These are phyloP conservation scores for Solanum stenotomum DNA, from an alignment of 257 asterid species.

Conservation along the genomic window DNA sequence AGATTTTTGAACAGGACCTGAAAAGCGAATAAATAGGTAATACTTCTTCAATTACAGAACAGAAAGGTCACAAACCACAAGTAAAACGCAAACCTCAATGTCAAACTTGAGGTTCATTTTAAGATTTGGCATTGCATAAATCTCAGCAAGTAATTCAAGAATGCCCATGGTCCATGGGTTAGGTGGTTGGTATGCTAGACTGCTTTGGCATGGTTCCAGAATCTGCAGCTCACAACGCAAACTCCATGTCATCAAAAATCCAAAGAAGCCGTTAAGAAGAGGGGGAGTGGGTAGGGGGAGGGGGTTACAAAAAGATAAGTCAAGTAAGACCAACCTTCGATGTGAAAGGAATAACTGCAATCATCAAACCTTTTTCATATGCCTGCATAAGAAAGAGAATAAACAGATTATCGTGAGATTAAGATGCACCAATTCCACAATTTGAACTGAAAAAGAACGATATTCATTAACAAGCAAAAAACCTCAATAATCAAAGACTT, in stretches of 20 bases:
- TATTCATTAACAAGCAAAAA: neutral
- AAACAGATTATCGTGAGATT: neutral
- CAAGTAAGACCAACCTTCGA: conserved; percentile 52
- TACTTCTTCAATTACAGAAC: neutral
- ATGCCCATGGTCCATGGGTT: conserved; percentile 99
- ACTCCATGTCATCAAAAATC: neutral
- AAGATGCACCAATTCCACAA: neutral
- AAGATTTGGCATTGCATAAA: conserved; percentile 90
- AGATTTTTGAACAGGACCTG: conserved; percentile 95
- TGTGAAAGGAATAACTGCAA: conserved; percentile 94
- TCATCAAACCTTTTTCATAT: conserved; percentile 92
- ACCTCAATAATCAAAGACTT: conserved; percentile 85
- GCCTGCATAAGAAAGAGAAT: conserved; percentile 13
- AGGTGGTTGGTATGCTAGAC: conserved; percentile 95
- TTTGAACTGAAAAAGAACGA: neutral
- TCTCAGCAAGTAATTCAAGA: conserved; percentile 88
- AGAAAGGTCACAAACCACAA: neutral
- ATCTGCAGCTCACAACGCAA: conserved; percentile 34
- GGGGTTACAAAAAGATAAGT: neutral
- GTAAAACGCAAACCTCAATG: conserved; percentile 60
- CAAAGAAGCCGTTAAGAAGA: neutral
- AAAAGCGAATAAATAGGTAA: conserved; percentile 4
- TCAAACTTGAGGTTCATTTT: conserved; percentile 97
- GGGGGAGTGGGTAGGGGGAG: neutral
- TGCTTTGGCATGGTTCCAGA: conserved; percentile 85